Base-by-base conservation (phyloP, 1,284 basidiomycete genomes). In the Vanrija pseudolonga region DNA sequence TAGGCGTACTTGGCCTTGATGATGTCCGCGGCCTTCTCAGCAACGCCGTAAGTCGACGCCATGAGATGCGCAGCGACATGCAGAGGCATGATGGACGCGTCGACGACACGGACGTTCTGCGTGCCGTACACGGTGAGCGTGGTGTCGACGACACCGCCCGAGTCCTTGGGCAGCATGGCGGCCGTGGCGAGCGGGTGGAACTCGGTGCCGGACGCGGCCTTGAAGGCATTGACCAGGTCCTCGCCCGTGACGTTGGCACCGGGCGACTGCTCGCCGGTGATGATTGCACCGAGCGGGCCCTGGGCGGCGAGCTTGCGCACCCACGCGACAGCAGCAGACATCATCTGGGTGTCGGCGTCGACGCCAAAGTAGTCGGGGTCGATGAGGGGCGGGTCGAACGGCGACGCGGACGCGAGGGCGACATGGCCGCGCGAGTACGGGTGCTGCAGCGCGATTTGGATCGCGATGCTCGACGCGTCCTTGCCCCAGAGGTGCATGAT, bases 111-210 rank as follows among this genome's bases (percentile, higher is more conserved):
- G 18, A 82, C 54, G 69, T 83, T 83, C 57, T 56, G 56, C 7
- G 81, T 79, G 32, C 85, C 85, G 70, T 87, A 85, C 9, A 87
- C 85, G 63, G 77, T 77, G 39, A 88, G 73, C 51, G 82, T 77
- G 19, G 82, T 73, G 69, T 84, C 83, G 44, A 88, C 85, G 45
- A 87, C 85, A 61, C 85, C 86, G 45, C 85, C 86, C 55, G 78
- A 69, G 36, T 75, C 74, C 59, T 78, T 73, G 4, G 85, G 85
- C 40, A 86, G 75, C 85, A 87, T 86, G 4, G 84, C 79, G 60
- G 81, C 83, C 19, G 85, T 81, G 56, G 81, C 82, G 24, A 80
- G 77, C 2, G 85, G 84, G 74, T 85, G 84, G 67, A 76, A 85
- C 57, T 77, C 74, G 44, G 76, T 78, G 19, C 67, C 64, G 52